phyloP scores from a whole-genome alignment of 257 asterid species.

The Paraleonurus japonicus region DNA sequence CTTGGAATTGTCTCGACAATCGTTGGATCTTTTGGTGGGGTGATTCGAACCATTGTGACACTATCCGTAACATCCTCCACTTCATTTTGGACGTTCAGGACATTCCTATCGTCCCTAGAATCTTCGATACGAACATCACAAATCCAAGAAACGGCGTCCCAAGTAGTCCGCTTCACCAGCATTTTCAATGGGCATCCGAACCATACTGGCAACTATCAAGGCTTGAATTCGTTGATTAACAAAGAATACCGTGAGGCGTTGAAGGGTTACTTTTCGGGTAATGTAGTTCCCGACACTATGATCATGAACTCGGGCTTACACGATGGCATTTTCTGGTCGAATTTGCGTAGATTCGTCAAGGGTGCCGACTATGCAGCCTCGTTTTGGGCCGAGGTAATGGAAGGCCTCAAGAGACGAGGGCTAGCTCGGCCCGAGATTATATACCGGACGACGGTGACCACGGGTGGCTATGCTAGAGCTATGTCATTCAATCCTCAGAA shows the following conservation, averaged over 20 bases:
- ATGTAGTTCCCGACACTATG: slow-evolving; percentile 61
- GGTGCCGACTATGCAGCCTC: slow-evolving; percentile 60
- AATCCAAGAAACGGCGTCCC: slow-evolving; percentile 63
- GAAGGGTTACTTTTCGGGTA: slow-evolving; percentile 45
- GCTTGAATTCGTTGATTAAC: slow-evolving; percentile 54
- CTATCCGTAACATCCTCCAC: slow-evolving; percentile 64
- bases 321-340: slow-evolving; percentile 72
- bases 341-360: slow-evolving; percentile 45
- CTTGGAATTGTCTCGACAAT: slow-evolving; percentile 60
- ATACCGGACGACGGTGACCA: slow-evolving; percentile 72
- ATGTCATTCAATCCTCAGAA: slow-evolving; percentile 68
- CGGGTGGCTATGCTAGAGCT: slow-evolving; percentile 70
- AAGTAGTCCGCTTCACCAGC: slow-evolving; percentile 62
- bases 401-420: slow-evolving; percentile 42
- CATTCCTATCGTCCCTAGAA: slow-evolving; percentile 45
- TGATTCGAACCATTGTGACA: slow-evolving; percentile 88
- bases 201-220: slow-evolving; percentile 55
- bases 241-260: slow-evolving; percentile 44
- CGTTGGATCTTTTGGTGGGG: slow-evolving; percentile 99
- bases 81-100: slow-evolving; percentile 51
- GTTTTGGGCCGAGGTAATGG: slow-evolving; percentile 67
- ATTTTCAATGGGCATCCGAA: slow-evolving; percentile 81
- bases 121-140: slow-evolving; percentile 64
- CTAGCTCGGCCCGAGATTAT: slow-evolving; percentile 49
- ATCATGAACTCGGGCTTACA: slow-evolving; percentile 92